phyloP scores from a whole-genome alignment of 768 basidiomycete genomes.

The Myochromella boudieri region DNA sequence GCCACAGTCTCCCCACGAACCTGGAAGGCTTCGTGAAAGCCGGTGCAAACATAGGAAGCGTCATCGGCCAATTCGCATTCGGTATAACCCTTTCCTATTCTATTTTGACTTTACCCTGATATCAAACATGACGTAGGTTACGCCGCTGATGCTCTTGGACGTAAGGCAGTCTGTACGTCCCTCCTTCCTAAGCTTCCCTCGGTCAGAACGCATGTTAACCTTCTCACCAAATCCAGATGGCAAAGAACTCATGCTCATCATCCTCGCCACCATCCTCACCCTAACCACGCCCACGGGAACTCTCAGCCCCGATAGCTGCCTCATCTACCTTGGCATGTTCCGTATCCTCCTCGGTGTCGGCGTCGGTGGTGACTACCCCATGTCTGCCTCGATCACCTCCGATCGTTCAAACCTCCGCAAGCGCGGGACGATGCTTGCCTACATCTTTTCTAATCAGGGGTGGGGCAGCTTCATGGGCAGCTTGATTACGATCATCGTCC shows the following conservation, averaged over 20 bases:
- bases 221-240: conserved; percentile 44
- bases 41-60: conserved; percentile 68
- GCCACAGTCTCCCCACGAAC: conserved; percentile 46
- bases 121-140: conserved; percentile 41
- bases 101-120: neutral
- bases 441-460: conserved; percentile 77
- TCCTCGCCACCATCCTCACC: conserved; percentile 71
- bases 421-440: conserved; percentile 72
- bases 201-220: neutral
- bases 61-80: conserved; percentile 67
- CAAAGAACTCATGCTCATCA: conserved; percentile 80
- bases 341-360: conserved; percentile 78
- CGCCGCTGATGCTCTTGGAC: conserved; percentile 63
- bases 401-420: conserved; percentile 66
- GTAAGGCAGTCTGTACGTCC: conserved; percentile 61
- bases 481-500: conserved; percentile 61
- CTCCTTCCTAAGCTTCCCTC: conserved; percentile 3
- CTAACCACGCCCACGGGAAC: conserved; percentile 65
- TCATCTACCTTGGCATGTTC: conserved; percentile 66
- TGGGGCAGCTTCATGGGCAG: conserved; percentile 73
- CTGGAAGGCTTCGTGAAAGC: conserved; percentile 66
- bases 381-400: conserved; percentile 68
- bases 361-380: conserved; percentile 79
- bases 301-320: conserved; percentile 46
- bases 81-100: conserved; percentile 34